Conservation (phyloP, 1,139 yeast species). For the Debaryomyces coudertii region DNA sequence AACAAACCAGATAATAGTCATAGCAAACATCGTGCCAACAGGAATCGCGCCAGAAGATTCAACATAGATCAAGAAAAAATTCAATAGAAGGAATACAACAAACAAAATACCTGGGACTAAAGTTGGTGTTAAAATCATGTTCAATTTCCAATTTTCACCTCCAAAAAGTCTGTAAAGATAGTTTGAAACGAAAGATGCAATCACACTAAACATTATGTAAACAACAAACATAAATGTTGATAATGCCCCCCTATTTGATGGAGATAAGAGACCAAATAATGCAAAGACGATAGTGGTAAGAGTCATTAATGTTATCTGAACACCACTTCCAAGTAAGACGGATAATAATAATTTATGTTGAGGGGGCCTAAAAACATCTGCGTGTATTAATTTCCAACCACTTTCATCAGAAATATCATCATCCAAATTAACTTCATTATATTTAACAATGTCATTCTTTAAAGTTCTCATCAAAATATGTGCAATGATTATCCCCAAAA, state of each 20-base stretch:
- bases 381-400: constrained; percentile 97
- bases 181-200: constrained; percentile 88
- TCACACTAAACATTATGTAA: constrained; percentile 75
- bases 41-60: constrained; percentile 96
- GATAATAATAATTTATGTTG: constrained; percentile 70
- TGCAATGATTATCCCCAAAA: constrained; percentile 76
- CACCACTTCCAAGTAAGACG: constrained; percentile 84
- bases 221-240: constrained; percentile 87
- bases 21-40: constrained; percentile 82
- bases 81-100: constrained; percentile 63
- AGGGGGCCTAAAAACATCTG: constrained; percentile 93
- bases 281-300: constrained; percentile 79
- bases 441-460: constrained; percentile 82
- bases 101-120: constrained; percentile 83
- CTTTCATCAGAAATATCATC: constrained; percentile 90
- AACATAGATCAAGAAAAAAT: constrained; percentile 77
- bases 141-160: constrained; percentile 89
- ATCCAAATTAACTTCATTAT: constrained; percentile 86
- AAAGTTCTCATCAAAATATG: constrained; percentile 81
- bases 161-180: constrained; percentile 85
- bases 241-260: constrained; percentile 92
- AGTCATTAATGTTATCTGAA: constrained; percentile 80
- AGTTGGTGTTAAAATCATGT: constrained; percentile 79
- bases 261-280: constrained; percentile 84
- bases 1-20: constrained; percentile 81